Evolutionary conservation across 1,139 yeast species (phyloP).

Genomic region (Geotrichum siamense): DNA sequence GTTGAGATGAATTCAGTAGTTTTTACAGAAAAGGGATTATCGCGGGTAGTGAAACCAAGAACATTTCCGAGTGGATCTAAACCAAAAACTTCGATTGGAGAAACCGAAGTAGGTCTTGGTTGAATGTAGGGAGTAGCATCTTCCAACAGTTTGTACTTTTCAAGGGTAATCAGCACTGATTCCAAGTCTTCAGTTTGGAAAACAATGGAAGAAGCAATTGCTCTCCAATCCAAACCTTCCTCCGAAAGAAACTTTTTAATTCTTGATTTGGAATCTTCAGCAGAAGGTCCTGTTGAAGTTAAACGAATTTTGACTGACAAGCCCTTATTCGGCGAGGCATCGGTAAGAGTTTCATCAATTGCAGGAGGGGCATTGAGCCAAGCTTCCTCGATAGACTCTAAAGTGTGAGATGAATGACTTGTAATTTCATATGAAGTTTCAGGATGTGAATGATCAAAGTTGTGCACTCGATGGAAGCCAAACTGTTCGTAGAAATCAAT

Average conservation of each 20-base stretch:
- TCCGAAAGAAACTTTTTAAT: conserved; percentile 11
- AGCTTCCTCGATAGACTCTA: conserved; percentile 24
- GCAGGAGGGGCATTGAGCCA: conserved; percentile 28
- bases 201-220: conserved; percentile 31
- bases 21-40: conserved; percentile 32
- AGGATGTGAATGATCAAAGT: conserved; percentile 34
- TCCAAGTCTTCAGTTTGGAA: conserved; percentile 29
- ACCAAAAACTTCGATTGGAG: conserved; percentile 42
- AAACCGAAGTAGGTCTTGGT: conserved; percentile 32
- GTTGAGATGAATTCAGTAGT: conserved; percentile 16
- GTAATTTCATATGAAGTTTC: conserved; percentile 24
- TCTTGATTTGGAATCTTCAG: conserved; percentile 19
- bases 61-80: conserved; percentile 57
- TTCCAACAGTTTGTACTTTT: conserved; percentile 14
- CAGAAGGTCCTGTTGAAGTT: conserved; percentile 24
- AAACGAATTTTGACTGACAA: conserved; percentile 33
- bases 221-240: conserved; percentile 36
- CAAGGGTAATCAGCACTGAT: conserved; percentile 16
- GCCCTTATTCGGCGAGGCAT: conserved; percentile 30
- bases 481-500: conserved; percentile 48
- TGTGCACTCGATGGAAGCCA: conserved; percentile 49
- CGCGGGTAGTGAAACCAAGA: conserved; percentile 47
- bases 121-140: conserved; percentile 24
- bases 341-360: conserved; percentile 8
- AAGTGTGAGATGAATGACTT: conserved; percentile 27